These are phyloP conservation scores for Nasturtium officinale DNA, from an alignment of 345 rosid species.

Conservation along the genomic window DNA sequence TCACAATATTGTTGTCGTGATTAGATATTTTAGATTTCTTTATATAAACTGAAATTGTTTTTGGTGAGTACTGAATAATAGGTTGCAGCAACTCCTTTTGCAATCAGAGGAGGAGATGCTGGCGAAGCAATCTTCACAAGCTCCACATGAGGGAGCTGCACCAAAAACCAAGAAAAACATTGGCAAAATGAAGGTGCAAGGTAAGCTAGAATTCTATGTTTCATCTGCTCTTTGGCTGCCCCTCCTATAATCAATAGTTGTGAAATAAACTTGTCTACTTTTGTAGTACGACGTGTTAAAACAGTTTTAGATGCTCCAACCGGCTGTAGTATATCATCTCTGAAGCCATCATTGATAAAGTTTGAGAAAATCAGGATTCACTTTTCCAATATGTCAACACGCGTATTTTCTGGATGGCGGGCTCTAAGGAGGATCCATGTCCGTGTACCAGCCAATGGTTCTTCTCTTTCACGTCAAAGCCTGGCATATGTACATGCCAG, in stretches of 20 bases:
- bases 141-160: slow-evolving; percentile 60
- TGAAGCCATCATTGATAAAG: slow-evolving; percentile 60
- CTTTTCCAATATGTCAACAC: slow-evolving; percentile 62
- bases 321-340: slow-evolving; percentile 80
- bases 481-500: slow-evolving; percentile 92
- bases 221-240: slow-evolving; percentile 17
- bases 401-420: slow-evolving; percentile 69
- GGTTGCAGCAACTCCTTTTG: slow-evolving; percentile 76
- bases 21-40: background rate
- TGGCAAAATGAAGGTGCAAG: slow-evolving; percentile 98
- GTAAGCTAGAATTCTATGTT: slow-evolving; percentile 43
- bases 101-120: slow-evolving; percentile 95
- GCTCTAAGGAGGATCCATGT: slow-evolving; percentile 67
- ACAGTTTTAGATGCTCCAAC: slow-evolving; percentile 71
- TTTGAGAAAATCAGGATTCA: slow-evolving; percentile 60
- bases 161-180: slow-evolving; percentile 75
- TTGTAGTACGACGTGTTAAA: slow-evolving; percentile 88
- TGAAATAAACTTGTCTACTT: slow-evolving; percentile 22
- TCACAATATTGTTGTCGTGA: background rate
- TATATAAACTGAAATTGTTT: background rate
- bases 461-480: slow-evolving; percentile 90
- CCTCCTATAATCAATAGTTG: slow-evolving; percentile 1
- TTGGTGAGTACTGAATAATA: slow-evolving; percentile 32
- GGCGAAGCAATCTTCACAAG: slow-evolving; percentile 65
- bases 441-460: slow-evolving; percentile 65